Evolutionary conservation across 2,329 filamentous ascomycete genomes (phyloP).

Genomic region (Aschersonia sp.): DNA sequence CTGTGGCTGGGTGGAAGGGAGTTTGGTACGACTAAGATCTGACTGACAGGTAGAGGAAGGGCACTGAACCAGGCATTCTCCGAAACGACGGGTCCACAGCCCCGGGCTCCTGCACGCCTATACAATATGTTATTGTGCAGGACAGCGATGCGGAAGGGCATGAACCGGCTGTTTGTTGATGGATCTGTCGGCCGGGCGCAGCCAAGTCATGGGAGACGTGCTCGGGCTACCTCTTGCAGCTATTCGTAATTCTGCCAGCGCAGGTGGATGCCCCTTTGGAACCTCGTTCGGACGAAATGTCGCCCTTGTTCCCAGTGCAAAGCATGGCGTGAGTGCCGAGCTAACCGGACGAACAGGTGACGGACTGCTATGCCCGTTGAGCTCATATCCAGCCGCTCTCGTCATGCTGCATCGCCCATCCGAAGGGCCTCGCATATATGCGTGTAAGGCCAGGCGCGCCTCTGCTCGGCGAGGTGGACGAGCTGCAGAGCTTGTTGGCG

Average conservation of each 20-base stretch:
- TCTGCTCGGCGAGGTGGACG: not conserved
- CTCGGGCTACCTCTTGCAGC: not conserved
- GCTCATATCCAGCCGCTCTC: not conserved
- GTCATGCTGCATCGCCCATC: not conserved
- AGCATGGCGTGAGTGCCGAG: not conserved
- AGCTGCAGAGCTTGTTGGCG: not conserved
- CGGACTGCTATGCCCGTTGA: not conserved
- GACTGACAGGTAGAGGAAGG: not conserved
- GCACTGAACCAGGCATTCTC: not conserved
- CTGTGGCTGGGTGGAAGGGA: not conserved
- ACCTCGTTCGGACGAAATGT: not conserved
- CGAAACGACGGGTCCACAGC: not conserved
- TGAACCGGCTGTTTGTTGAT: not conserved
- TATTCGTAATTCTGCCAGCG: not conserved
- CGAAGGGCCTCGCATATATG: not conserved
- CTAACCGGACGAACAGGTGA: not conserved
- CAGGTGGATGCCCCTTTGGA: not conserved
- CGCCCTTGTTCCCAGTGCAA: not conserved
- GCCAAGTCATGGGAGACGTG: constrained; percentile 3
- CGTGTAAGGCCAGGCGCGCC: not conserved
- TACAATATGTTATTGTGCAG: no score
- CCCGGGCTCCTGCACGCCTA: not conserved
- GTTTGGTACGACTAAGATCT: not conserved
- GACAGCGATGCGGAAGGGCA: not conserved
- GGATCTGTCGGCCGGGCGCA: not conserved